Evolutionary conservation across 1,284 basidiomycete species (phyloP), one percentile per base, ranked within the genome.

Genomic region (Omphalotus olearius): DNA sequence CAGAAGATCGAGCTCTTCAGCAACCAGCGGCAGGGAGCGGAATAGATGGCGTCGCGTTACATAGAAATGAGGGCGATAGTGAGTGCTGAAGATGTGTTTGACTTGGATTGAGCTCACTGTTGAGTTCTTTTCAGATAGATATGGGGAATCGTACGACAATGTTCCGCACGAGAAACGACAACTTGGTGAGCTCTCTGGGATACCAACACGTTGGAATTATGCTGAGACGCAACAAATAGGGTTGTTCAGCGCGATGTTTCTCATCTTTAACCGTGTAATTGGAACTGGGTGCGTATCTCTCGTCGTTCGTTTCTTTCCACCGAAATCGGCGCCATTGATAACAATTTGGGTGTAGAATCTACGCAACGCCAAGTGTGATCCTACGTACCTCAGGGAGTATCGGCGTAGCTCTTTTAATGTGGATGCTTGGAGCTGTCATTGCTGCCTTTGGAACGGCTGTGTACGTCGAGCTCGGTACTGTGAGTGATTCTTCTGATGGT

Each of bases 201-300:
- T 40, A 16, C 26, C 17, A 23, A 23, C 45, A 28, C 14, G 16
- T 38, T 33, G 11, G 38, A 10, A n/a, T 25, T 35, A 17, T 18
- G 4, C 30, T 60, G 52, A 50, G 7, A 42, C 37, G 42, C 40
- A 28, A 9, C 6, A 10, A 23, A 2, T 23, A 76, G 82, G 83
- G 2, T 56, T 82, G 2, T 63, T 76, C 33, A 87, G 82, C 52
- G 81, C 84, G 1, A 65, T 82, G 6, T 83, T 84, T 57, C 73
- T 91, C 20, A 83, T 90, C 36, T 86, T 88, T 65, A 91, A 91
- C 60, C 78, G 86, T 16, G 75, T 88, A 17, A 83, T 90, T 35
- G 87, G 88, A n/a, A 83, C 85, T 14, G 87, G 87, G 83, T 85
- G 58, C 30, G n/a, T n/a, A n/a, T n/a, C n/a, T n/a, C n/a, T n/a